Evolutionary conservation across 768 basidiomycete species (phyloP).

Genomic region (Suillus bovinus): DNA sequence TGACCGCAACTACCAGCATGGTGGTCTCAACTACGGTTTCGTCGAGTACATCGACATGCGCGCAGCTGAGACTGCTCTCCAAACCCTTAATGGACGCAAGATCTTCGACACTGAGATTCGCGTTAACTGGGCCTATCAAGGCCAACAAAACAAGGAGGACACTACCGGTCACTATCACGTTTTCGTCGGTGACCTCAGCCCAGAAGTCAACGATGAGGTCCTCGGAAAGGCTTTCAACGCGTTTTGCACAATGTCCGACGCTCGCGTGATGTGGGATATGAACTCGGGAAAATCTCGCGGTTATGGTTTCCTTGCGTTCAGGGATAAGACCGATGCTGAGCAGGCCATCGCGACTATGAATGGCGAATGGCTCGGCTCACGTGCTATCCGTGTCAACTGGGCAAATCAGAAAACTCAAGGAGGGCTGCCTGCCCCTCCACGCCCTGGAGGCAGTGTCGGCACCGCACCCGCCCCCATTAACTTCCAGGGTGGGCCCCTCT

Average conservation of each 20-base stretch:
- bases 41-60: slow-evolving; percentile 99
- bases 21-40: slow-evolving; percentile 98
- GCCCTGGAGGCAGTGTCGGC: slow-evolving; percentile 46
- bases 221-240: slow-evolving; percentile 96
- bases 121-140: slow-evolving; percentile 99
- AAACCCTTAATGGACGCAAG: slow-evolving; percentile 97
- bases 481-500: slow-evolving; percentile 85
- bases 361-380: slow-evolving; percentile 97
- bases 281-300: slow-evolving; percentile 98
- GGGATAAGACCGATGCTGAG: slow-evolving; percentile 98
- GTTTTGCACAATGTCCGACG: slow-evolving; percentile 95
- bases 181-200: slow-evolving; percentile 99
- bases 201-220: slow-evolving; percentile 98
- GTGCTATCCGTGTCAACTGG: slow-evolving; percentile 99
- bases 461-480: slow-evolving; percentile 87
- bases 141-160: slow-evolving; percentile 98
- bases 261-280: slow-evolving; percentile 99
- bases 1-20: slow-evolving; percentile 98
- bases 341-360: slow-evolving; percentile 99
- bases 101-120: slow-evolving; percentile 99
- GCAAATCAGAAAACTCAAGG: slow-evolving; percentile 99
- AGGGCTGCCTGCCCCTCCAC: slow-evolving; percentile 36
- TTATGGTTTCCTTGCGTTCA: slow-evolving; percentile 97
- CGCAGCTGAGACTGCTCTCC: slow-evolving; percentile 97
- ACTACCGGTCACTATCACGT: slow-evolving; percentile 97